Evolutionary conservation across 2,329 filamentous ascomycete species (phyloP).

Genomic region (Aureobasidium namibiae): DNA sequence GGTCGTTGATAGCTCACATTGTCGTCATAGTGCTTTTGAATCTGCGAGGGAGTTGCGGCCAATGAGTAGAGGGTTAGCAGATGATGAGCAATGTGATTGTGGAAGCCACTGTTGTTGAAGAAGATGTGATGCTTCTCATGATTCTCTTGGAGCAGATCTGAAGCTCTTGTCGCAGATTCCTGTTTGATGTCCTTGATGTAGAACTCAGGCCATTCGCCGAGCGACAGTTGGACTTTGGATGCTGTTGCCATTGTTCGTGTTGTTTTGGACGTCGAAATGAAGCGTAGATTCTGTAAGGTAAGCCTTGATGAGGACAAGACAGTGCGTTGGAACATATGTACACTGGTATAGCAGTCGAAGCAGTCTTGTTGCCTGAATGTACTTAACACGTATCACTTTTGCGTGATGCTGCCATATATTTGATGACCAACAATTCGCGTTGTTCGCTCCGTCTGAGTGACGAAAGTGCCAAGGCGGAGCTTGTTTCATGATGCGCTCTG

Average conservation of each 20-base stretch:
- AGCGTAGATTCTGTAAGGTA: background rate
- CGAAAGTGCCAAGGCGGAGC: background rate
- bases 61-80: slow-evolving; percentile 70
- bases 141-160: slow-evolving; percentile 67
- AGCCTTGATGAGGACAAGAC: background rate
- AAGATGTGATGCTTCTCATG: slow-evolving; percentile 69
- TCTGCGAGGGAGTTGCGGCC: slow-evolving; percentile 51
- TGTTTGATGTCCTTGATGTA: slow-evolving; percentile 39
- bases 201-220: slow-evolving; percentile 38
- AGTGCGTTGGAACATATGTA: background rate
- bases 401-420: background rate
- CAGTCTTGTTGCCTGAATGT: background rate
- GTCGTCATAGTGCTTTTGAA: slow-evolving; percentile 56
- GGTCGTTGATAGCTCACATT: slow-evolving; percentile 62
- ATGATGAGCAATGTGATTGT: slow-evolving; percentile 76
- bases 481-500: background rate
- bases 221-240: slow-evolving; percentile 37
- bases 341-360: too few relatives aligned
- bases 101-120: slow-evolving; percentile 67
- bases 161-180: slow-evolving; percentile 54
- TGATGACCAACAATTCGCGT: background rate
- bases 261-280: background rate
- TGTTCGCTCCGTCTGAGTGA: background rate
- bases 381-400: background rate
- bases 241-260: slow-evolving; percentile 40